Conservation (phyloP, 495 filamentous ascomycete species). For the Mytilinidion resinicola region DNA sequence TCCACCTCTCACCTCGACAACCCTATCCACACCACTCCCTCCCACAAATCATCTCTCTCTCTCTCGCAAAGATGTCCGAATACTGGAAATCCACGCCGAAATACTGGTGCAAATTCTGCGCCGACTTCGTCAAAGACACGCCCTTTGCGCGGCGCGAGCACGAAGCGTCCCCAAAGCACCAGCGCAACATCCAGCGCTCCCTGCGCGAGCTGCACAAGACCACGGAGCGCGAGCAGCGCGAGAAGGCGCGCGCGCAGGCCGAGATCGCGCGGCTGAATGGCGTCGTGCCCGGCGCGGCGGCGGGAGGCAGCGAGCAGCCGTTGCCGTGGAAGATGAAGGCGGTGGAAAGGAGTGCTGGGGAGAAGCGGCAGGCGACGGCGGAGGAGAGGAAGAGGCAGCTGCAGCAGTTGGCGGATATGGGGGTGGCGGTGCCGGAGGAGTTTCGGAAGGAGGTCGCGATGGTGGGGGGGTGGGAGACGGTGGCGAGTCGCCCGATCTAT, state of each 20-base stretch:
- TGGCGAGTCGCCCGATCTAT: constrained; percentile 43
- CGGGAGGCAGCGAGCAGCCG: constrained; percentile 11
- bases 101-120: constrained; percentile 98
- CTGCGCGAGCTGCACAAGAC: constrained; percentile 77
- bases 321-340: constrained; percentile 4
- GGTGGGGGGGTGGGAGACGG: constrained; percentile 83
- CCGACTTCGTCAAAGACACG: constrained; percentile 84
- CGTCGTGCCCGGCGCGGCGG: constrained; percentile 46
- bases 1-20: too few relatives aligned
- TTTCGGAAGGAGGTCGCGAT: constrained; percentile 73
- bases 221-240: constrained; percentile 69
- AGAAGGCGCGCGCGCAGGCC: constrained; percentile 71
- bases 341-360: constrained; percentile 4
- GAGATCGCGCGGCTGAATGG: constrained; percentile 86
- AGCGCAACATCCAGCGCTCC: constrained; percentile 81
- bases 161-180: constrained; percentile 83
- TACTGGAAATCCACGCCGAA: constrained; percentile 98
- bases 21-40: too few relatives aligned
- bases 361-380: constrained; percentile 43
- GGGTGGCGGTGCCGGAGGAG: constrained; percentile 77
- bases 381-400: constrained; percentile 78
- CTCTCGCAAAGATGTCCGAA: constrained; percentile 64
- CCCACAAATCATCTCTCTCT: neutral
- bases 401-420: constrained; percentile 80
- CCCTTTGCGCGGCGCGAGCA: constrained; percentile 84